phyloP scores from a whole-genome alignment of 2,329 filamentous ascomycete genomes.

The Hymenoscyphus infarciens region DNA sequence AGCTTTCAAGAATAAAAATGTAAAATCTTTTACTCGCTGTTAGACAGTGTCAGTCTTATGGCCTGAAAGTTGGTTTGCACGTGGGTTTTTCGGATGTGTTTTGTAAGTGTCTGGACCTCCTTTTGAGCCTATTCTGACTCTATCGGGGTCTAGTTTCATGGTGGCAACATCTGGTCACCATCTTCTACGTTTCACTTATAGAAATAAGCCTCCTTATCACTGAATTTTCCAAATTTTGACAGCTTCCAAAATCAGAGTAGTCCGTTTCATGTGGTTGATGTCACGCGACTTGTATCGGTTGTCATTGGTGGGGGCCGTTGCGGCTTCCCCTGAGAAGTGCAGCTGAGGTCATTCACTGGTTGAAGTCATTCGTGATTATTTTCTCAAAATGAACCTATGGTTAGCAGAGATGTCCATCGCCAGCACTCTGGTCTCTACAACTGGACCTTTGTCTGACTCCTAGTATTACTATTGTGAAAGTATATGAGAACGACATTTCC shows the following conservation, averaged over 20 bases:
- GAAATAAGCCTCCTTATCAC: not conserved
- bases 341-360: not conserved
- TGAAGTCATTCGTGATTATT: not conserved
- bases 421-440: not conserved
- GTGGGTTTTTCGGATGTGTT: too few species aligned
- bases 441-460: not conserved
- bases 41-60: too few species aligned
- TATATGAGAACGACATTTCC: not conserved
- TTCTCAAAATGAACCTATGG: not conserved
- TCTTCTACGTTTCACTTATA: not conserved
- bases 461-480: not conserved
- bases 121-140: not conserved
- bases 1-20: too few species aligned
- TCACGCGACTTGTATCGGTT: not conserved
- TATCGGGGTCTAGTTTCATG: not conserved
- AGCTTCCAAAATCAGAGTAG: not conserved
- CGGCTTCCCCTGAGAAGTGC: not conserved
- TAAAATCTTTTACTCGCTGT: too few species aligned
- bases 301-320: not conserved
- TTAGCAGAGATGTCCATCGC: not conserved
- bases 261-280: not conserved
- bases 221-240: not conserved
- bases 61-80: too few species aligned
- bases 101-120: not conserved
- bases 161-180: not conserved